phyloP scores from a whole-genome alignment of 2,329 filamentous ascomycete species.

The Colletotrichum caudatum region DNA sequence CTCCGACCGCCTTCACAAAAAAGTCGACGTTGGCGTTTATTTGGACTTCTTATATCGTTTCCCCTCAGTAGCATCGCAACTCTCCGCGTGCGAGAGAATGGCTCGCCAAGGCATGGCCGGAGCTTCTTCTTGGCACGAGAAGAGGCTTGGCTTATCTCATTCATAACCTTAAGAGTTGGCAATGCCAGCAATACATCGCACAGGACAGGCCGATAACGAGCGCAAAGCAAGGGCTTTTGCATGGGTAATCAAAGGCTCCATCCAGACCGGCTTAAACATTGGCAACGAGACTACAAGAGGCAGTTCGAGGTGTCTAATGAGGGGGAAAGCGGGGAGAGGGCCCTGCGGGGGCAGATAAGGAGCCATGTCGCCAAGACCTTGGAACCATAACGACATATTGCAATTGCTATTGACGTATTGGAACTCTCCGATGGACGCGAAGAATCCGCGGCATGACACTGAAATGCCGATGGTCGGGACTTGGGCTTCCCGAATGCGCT shows the following conservation, averaged over 20 bases:
- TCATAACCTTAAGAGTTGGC: background rate
- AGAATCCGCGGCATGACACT: conserved; percentile 19
- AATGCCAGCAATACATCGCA: conserved; percentile 4
- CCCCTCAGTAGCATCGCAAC: background rate
- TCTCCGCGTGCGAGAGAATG: background rate
- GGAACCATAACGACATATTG: conserved; percentile 22
- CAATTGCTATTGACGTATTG: conserved; percentile 35
- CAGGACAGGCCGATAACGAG: background rate
- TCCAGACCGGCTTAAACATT: conserved; percentile 30
- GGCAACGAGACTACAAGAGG: conserved; percentile 43
- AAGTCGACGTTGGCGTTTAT: background rate
- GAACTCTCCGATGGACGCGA: conserved; percentile 7
- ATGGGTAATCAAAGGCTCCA: background rate
- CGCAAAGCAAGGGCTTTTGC: background rate
- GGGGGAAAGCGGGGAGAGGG: conserved; percentile 40
- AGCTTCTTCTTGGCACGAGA: conserved; percentile 21
- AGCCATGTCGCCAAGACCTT: conserved; percentile 32
- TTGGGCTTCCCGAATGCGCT: conserved; percentile 8
- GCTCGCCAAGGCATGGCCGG: conserved; percentile 15
- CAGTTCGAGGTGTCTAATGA: conserved; percentile 36
- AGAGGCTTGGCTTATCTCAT: conserved; percentile 38
- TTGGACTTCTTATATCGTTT: background rate
- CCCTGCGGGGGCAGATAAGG: conserved; percentile 32
- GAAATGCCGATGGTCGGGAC: conserved; percentile 33
- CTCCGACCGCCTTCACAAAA: background rate